Percentiles rank a stretch among this genome's conserved stretches.
phyloP scores from a whole-genome alignment of 306 rosid genomes.

The Begonia peltatifolia region DNA sequence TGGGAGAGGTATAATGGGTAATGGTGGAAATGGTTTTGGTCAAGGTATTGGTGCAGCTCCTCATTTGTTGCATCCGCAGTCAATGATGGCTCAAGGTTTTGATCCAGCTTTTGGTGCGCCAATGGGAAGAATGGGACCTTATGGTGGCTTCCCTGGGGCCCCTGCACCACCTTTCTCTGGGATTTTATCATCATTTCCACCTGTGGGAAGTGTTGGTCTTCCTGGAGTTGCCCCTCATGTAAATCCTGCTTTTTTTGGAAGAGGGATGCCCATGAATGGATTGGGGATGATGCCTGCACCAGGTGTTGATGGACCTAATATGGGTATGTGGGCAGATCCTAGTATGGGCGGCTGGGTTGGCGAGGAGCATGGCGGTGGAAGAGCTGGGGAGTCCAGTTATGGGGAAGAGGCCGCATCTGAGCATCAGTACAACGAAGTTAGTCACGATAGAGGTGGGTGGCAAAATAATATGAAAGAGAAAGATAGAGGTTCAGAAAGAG shows the following conservation, averaged over 20 bases:
- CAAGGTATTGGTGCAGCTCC: slow-evolving; percentile 81
- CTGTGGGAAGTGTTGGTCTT: slow-evolving; percentile 77
- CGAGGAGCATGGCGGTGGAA: slow-evolving; percentile 80
- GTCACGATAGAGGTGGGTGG: slow-evolving; percentile 83
- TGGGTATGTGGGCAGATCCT: slow-evolving; percentile 99
- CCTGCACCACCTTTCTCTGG: slow-evolving; percentile 79
- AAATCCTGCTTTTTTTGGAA: slow-evolving; percentile 91
- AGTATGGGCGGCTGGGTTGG: slow-evolving; percentile 91
- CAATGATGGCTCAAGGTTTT: slow-evolving; percentile 92
- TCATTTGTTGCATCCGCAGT: slow-evolving; percentile 69
- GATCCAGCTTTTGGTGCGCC: slow-evolving; percentile 92
- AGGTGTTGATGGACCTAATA: slow-evolving; percentile 81
- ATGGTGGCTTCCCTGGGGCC: slow-evolving; percentile 93
- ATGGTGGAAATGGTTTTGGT: slow-evolving; percentile 85
- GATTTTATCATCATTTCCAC: slow-evolving; percentile 65
- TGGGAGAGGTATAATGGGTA: slow-evolving; percentile 86
- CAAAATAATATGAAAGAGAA: slow-evolving; percentile 67
- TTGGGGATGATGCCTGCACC: slow-evolving; percentile 95
- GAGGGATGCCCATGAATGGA: slow-evolving; percentile 93
- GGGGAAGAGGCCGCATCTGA: slow-evolving; percentile 98
- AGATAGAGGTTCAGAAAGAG: slow-evolving; percentile 89
- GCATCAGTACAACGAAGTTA: slow-evolving; percentile 78
- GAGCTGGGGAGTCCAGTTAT: slow-evolving; percentile 84
- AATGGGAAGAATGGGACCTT: slow-evolving; percentile 82
- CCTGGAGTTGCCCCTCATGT: slow-evolving; percentile 98